Base-by-base conservation (phyloP, 768 basidiomycete species). In the Kwoniella bestiolae region DNA sequence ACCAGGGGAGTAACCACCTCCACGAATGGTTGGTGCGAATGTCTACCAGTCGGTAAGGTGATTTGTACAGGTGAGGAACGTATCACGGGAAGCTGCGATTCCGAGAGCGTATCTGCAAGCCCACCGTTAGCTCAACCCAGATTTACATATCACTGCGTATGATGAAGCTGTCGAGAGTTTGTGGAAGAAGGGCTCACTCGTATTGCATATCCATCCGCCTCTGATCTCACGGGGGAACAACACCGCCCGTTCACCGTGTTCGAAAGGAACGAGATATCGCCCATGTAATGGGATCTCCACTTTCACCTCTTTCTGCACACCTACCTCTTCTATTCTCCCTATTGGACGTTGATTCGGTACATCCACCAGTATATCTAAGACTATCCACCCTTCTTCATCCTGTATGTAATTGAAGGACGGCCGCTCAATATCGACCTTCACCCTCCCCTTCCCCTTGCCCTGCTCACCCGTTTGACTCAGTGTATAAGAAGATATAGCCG, bases 281-380 rank as follows among this genome's bases (percentile, higher is more conserved):
- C 51, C 69, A 63, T 75, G 74, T 21, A 75, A 47, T 1, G 71
- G 74, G 14, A 70, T 26, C 29, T 61, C 62, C 23, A 60, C 11
- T 25, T 7, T 25, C 44, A 25, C 50, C 9, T 58, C 63, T 53
- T 29, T 35, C 31, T 26, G 32, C 8, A 3, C 29, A 3, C 34
- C 52, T 23, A 49, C 6, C 28, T 23, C 16, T 29, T 18, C n/a
- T n/a, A n/a, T n/a, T n/a, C n/a, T n/a, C n/a, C n/a, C n/a, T n/a
- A n/a, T n/a, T n/a, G n/a, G n/a, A n/a, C n/a, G n/a, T n/a, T n/a
- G n/a, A n/a, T n/a, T n/a, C n/a, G n/a, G n/a, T n/a, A n/a, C n/a
- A n/a, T n/a, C n/a, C n/a, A n/a, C n/a, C n/a, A n/a, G n/a, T n/a
- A n/a, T n/a, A n/a, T 51, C 26, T 26, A 62, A n/a, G 4, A 59